Evolutionary conservation across 129 eudicot species (phyloP).

Genomic region (Helianthus tuberosus): DNA sequence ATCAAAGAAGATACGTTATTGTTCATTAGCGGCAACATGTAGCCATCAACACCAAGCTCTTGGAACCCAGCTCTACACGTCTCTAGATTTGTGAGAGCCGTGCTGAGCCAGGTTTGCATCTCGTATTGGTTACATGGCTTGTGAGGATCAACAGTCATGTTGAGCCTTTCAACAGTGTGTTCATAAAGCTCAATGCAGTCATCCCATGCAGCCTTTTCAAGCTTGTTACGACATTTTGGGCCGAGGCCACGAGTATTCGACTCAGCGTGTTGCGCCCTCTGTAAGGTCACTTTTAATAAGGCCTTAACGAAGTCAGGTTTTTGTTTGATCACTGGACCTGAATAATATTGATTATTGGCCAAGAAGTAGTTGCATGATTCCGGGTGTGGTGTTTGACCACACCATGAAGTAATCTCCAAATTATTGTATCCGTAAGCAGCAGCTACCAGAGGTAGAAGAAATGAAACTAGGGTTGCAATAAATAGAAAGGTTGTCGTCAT

Average conservation of each 20-base stretch:
- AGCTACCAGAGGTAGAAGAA: constrained; percentile 33
- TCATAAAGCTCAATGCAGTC: constrained; percentile 79
- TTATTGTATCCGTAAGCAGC: constrained; percentile 19
- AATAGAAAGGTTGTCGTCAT: constrained; percentile 27
- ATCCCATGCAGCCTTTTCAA: constrained; percentile 78
- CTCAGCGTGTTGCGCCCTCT: constrained; percentile 41
- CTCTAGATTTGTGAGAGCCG: constrained; percentile 47
- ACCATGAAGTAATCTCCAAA: constrained; percentile 48
- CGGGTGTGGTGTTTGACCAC: constrained; percentile 73
- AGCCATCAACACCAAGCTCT: constrained; percentile 51
- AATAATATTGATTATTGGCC: constrained; percentile 27
- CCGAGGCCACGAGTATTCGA: constrained; percentile 47
- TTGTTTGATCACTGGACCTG: constrained; percentile 33
- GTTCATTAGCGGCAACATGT: constrained; percentile 41
- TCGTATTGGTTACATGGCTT: constrained; percentile 43
- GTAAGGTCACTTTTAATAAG: constrained; percentile 45
- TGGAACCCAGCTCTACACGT: constrained; percentile 55
- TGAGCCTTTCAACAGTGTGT: constrained; percentile 43
- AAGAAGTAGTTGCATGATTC: constrained; percentile 65
- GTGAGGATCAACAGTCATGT: constrained; percentile 48
- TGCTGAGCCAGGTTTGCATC: constrained; percentile 51
- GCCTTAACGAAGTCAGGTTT: constrained; percentile 57
- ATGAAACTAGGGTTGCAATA: constrained; percentile 26
- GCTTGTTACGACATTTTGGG: constrained; percentile 47
- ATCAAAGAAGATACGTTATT: constrained; percentile 48